Evolutionary conservation across 805 yeast species (phyloP).

Genomic region (Metschnikowia lochheadii): DNA sequence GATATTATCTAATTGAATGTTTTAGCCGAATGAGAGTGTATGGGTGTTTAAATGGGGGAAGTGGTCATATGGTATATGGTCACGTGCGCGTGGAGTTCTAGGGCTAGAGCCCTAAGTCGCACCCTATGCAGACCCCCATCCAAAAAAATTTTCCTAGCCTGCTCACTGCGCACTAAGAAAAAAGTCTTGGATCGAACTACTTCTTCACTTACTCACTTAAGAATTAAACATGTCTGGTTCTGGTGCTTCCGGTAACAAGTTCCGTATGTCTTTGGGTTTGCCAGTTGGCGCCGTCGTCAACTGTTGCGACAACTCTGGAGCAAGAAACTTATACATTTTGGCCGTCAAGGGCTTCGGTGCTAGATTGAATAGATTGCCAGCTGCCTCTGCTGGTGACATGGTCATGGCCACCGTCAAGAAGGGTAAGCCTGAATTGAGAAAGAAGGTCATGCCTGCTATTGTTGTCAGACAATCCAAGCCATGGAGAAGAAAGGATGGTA

Average conservation of each 20-base stretch:
- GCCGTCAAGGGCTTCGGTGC: constrained; percentile 99
- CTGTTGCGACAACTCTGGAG: constrained; percentile 99
- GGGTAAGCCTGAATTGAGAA: constrained; percentile 99
- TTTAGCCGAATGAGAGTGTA: no score
- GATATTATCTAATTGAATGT: no score
- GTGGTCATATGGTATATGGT: not conserved
- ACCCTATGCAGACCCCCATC: constrained; percentile 7
- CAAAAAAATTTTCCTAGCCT: constrained; percentile 22
- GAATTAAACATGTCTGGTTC: constrained; percentile 67
- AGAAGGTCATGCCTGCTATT: constrained; percentile 99
- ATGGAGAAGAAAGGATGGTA: constrained; percentile 99
- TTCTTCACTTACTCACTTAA: constrained; percentile 20
- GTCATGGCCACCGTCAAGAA: constrained; percentile 99
- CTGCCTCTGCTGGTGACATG: constrained; percentile 99
- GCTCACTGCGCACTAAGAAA: constrained; percentile 18
- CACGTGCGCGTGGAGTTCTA: constrained; percentile 12
- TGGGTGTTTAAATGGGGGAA: no score
- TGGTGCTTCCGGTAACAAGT: constrained; percentile 99
- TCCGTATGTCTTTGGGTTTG: constrained; percentile 99
- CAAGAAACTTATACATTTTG: constrained; percentile 96
- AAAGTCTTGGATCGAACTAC: constrained; percentile 13
- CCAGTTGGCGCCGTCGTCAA: constrained; percentile 99
- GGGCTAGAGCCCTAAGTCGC: constrained; percentile 15
- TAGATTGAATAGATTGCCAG: constrained; percentile 99
- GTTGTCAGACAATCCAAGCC: constrained; percentile 99